Base-by-base conservation (phyloP, 148 eudicot species). In the Bassia scoparia region DNA sequence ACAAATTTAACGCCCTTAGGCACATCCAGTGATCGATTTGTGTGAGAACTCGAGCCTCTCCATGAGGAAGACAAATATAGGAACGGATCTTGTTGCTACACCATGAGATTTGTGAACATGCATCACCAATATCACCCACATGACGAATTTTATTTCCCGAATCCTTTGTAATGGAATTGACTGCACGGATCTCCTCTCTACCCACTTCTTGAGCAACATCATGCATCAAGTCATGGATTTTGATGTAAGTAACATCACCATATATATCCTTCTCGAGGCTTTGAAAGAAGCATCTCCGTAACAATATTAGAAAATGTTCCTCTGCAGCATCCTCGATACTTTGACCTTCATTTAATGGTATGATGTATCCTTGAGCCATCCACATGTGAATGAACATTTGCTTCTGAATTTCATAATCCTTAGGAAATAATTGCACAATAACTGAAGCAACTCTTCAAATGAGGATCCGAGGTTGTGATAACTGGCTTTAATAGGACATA, bases 241-340 rank as follows among this genome's bases (percentile, higher is more conserved):
- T 70, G 21, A 70, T 34, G 15, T 17, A 2, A 0, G 27, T 23
- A 0, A 31, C 13, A 0, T 66, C 49, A 58, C 72, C 58, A 23
- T 12, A 29, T 21, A 4, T 15, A 44, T 38, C 29, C 17, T 0
- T 35, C n/a, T 50, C 3, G 18, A 75, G 48, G 34, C 61, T 72
- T 24, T 75, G 79, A n/a, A 80, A 70, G 8, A 80, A 80, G 23
- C 78, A 80, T 50, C 79, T 71, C 5, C 71, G 62, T n/a, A 76
- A 50, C 53, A 80, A 72, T 20, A 24, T 14, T 31, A 44, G 54
- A 71, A 80, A 64, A 55, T 35, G 75, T 44, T 44, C 48, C 30
- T 75, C 72, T 75, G 52, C 82, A 46, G 73, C 61, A 65, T 80
- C 79, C 34, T 80, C 79, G 18, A 59, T n/a, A 46, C 33, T 31